phyloP scores from a whole-genome alignment of 306 rosid species.

The Vigna nakashimae region DNA sequence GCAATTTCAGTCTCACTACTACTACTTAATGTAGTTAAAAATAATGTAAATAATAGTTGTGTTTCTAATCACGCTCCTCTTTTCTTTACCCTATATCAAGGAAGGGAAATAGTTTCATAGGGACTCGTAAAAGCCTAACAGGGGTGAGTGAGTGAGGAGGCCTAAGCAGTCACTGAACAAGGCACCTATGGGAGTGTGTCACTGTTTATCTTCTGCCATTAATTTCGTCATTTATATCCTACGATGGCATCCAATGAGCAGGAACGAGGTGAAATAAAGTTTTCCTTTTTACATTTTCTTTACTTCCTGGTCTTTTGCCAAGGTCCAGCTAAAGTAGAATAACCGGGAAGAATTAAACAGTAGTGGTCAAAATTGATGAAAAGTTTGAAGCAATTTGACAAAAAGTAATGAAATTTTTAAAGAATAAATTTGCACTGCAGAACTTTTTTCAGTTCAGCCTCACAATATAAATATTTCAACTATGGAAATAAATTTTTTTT shows the following conservation, averaged over 20 bases:
- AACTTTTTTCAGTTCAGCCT: not conserved
- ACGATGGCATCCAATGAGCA: constrained; percentile 38
- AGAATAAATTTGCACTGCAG: not conserved
- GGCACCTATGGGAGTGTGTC: constrained; percentile 31
- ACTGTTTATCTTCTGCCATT: not conserved
- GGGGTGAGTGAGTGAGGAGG: not conserved
- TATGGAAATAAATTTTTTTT: not conserved
- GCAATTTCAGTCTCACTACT: not conserved
- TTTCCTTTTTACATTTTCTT: not conserved
- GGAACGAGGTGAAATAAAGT: not conserved
- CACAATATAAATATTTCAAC: not conserved
- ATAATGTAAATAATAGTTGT: not conserved
- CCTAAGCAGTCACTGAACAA: constrained; percentile 13
- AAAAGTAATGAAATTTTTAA: not conserved
- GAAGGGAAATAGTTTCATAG: constrained; percentile 43
- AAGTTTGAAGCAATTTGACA: not conserved
- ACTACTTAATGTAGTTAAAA: not conserved
- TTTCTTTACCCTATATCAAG: constrained; percentile 51
- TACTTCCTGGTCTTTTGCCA: not conserved
- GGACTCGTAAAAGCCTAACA: constrained; percentile 45
- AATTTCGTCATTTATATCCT: constrained; percentile 14
- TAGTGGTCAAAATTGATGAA: not conserved
- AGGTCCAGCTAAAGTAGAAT: not conserved
- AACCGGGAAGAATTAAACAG: not conserved
- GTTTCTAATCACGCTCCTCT: constrained; percentile 25